Conservation (phyloP, 192 early-diverging fungal genomes). For the Endogone sp. region DNA sequence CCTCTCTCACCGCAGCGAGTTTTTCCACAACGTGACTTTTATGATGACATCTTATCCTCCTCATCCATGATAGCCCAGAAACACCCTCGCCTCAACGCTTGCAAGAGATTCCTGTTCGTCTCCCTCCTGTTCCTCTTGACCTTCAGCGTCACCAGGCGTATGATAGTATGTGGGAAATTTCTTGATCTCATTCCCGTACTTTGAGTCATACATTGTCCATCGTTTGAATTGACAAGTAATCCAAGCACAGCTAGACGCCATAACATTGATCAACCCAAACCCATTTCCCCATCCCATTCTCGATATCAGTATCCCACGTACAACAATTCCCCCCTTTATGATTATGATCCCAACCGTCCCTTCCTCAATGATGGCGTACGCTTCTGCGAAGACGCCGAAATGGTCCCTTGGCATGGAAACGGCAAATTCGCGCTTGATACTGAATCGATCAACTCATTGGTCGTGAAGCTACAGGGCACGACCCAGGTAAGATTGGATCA, state of each 20-base stretch:
- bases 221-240: neutral
- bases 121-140: neutral
- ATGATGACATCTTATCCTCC: no score
- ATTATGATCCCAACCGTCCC: neutral
- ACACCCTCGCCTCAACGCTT: neutral
- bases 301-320: neutral
- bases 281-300: neutral
- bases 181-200: neutral
- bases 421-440: neutral
- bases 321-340: no score
- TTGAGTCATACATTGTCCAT: neutral
- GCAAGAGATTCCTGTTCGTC: neutral
- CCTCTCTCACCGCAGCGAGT: no score
- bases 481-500: neutral
- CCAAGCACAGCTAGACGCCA: neutral
- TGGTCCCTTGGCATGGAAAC: neutral
- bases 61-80: no score
- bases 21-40: no score
- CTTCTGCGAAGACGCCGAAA: neutral
- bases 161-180: neutral
- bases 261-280: neutral
- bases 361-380: neutral
- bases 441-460: neutral
- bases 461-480: neutral
- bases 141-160: neutral